Evolutionary conservation across 2,329 filamentous ascomycete genomes (phyloP), one percentile per base, ranked within the genome.

Genomic region (Calcarisporium arbuscula): DNA sequence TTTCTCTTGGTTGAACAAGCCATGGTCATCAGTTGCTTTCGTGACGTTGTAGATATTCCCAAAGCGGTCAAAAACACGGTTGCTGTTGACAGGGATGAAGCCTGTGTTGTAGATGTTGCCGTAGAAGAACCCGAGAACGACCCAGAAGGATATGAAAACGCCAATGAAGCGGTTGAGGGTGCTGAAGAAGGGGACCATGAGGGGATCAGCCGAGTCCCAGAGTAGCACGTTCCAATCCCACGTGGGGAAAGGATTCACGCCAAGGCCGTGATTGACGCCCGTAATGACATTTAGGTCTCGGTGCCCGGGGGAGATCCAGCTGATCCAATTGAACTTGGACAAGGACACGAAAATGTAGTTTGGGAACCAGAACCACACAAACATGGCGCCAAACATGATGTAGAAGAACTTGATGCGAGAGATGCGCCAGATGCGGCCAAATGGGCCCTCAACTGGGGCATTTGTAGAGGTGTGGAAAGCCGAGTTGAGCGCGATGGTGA

Each of bases 81-180:
- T 72, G 15, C 62, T 67, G 55, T 68, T 71, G 56, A 74, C 68
- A 19, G 66, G 65, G 18, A 72, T 54, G 43, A 74, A 79, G 33
- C 67, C 63, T 9, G 67, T 70, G 52, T 74, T 71, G 58, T 70
- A 81, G 2, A 70, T 55, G 35, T 76, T 75, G 28, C 61, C 68
- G 51, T 73, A 83, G 58, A 77, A 80, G 8, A 82, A 49, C 18
- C 58, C 72, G 3, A 72, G 53, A 11, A 76, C 61, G 11, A 81
- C 58, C 58, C 73, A 69, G 45, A 69, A 67, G 28, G 67, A 72
- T 21, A 73, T 42, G 10, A 77, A 62, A 32, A 72, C 65, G 19
- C 77, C 77, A 28, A 78, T 56, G 41, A 80, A 62, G 16, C 71
- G 74, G 53, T 83, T 83, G 35, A 76, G 62, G 28, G 78, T 80